Evolutionary conservation across 2,329 filamentous ascomycete genomes (phyloP), one percentile per base, ranked within the genome.

Genomic region (Chaetoscypha palmicola): DNA sequence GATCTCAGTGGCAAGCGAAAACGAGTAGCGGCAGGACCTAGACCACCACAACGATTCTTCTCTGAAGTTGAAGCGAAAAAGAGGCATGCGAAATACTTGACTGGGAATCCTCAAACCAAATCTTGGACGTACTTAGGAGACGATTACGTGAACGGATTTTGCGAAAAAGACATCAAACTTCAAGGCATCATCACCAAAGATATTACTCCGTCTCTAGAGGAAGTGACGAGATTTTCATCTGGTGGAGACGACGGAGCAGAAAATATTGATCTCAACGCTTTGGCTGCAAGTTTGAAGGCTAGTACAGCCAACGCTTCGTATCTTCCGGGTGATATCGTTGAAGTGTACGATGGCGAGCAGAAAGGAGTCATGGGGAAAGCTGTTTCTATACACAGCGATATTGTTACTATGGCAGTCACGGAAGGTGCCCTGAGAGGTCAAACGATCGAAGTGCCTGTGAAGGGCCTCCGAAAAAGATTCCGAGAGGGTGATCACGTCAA

Each of bases 401-500:
- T 98, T 60, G 87, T 98, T 41, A 91, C 88, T 4, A 77, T 98
- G 58, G 73, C 79, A 47, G 89, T 97, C 12, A 83, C 79, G 1
- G 84, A 94, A 58, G 92, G 92, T 36, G 83, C 86, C 31, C 72
- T 97, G 21, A 72, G 70, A 40, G 91, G 90, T 8, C 86, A 94
- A 62, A 81, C 76, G 4, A 92, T 98, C 35, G 91, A 97, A 62
- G 90, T 94, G 9, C 92, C 92, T 1, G 84, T 89, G 50, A 94
- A 92, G 66, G 86, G 87, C 34, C 73, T 98, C 20, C 86, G 92
- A 46, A 98, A 98, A 67, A 79, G 87, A 22, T 98, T 98, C 74
- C 81, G 77, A 53, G 77, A 90, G 50, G 92, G 92, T 71, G 92
- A 98, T 59, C 92, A 98, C 61, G 92, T 98, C 70, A 97, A 97